Evolutionary conservation across 1,139 yeast genomes (phyloP).

Genomic region (Suhomyces bribrorum): DNA sequence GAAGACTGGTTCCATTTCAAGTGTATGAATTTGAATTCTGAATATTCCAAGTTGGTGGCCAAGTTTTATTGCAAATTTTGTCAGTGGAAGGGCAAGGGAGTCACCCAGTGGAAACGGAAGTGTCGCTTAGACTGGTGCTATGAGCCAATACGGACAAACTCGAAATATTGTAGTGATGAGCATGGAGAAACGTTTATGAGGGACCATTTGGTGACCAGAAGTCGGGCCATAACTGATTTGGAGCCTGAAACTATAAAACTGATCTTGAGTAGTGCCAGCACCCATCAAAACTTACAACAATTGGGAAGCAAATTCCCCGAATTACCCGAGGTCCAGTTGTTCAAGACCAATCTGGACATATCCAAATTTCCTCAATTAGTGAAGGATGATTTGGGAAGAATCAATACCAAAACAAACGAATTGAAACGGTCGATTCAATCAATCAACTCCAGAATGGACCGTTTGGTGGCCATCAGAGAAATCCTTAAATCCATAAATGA

Average conservation of each 20-base stretch:
- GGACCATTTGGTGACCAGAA: constrained; percentile 16
- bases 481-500: constrained; percentile 42
- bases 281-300: constrained; percentile 18
- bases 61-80: constrained; percentile 79
- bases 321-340: constrained; percentile 33
- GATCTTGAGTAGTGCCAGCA: constrained; percentile 18
- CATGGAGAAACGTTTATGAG: constrained; percentile 67
- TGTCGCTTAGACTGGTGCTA: constrained; percentile 66
- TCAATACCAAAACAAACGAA: constrained; percentile 25
- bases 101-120: constrained; percentile 69
- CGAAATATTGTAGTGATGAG: constrained; percentile 74
- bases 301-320: constrained; percentile 45
- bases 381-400: constrained; percentile 20
- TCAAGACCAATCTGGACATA: constrained; percentile 33
- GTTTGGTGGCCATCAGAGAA: constrained; percentile 36
- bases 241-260: constrained; percentile 22
- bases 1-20: constrained; percentile 93
- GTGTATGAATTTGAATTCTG: constrained; percentile 65
- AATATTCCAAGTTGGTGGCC: constrained; percentile 58
- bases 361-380: constrained; percentile 35
- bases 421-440: constrained; percentile 22
- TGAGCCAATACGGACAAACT: constrained; percentile 51
- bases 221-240: constrained; percentile 20
- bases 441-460: constrained; percentile 21
- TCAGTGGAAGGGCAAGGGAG: constrained; percentile 46